Conservation (phyloP, 345 rosid species). For the Salix dunnii region DNA sequence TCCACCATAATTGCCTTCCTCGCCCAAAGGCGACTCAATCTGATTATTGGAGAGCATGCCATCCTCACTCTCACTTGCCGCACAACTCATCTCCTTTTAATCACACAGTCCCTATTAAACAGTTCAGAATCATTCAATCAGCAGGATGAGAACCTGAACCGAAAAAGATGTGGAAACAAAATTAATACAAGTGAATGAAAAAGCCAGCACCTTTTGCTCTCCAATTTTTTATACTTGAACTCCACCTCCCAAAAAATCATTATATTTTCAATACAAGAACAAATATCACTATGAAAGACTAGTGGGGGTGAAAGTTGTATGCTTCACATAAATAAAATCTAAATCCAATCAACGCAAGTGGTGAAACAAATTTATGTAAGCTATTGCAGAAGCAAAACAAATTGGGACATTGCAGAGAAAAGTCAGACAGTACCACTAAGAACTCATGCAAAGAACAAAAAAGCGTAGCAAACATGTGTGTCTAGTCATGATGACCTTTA, state of each 20-base stretch:
- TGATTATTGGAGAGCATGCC: slow-evolving; percentile 48
- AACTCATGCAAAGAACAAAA: neutral
- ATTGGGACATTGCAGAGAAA: neutral
- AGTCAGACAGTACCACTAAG: neutral
- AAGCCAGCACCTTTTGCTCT: slow-evolving; percentile 2
- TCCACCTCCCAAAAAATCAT: slow-evolving; percentile 16
- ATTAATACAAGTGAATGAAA: slow-evolving; percentile 10
- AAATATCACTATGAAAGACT: slow-evolving; percentile 15
- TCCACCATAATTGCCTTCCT: slow-evolving; percentile 42
- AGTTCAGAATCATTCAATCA: slow-evolving; percentile 41
- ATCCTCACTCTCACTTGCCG: slow-evolving; percentile 61
- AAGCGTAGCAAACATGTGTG: neutral
- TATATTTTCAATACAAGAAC: neutral
- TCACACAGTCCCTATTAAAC: slow-evolving; percentile 31
- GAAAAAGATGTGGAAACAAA: slow-evolving; percentile 11
- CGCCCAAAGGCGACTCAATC: slow-evolving; percentile 49
- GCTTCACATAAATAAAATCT: slow-evolving; percentile 18
- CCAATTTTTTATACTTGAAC: slow-evolving; percentile 21
- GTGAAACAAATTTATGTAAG: neutral
- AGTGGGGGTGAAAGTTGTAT: slow-evolving; percentile 1
- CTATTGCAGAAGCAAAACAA: neutral
- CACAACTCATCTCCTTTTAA: slow-evolving; percentile 62
- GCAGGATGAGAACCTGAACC: slow-evolving; percentile 36
- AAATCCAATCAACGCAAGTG: slow-evolving; percentile 6
- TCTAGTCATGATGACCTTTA: neutral